Conservation (phyloP, 2,329 filamentous ascomycete genomes). For the Alternaria arbusti region DNA sequence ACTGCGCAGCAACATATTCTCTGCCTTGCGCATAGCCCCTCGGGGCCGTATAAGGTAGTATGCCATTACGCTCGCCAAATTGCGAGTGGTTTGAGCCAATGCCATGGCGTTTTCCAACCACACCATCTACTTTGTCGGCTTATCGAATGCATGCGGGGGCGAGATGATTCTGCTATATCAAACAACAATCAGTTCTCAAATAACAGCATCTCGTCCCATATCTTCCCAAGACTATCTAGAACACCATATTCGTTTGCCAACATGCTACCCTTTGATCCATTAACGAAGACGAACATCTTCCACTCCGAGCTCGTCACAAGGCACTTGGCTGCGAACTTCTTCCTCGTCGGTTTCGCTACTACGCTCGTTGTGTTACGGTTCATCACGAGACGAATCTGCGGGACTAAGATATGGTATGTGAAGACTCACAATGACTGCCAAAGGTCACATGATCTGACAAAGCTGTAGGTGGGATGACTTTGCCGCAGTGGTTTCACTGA, state of each 20-base stretch:
- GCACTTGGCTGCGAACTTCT: background rate
- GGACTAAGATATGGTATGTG: background rate
- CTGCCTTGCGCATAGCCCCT: background rate
- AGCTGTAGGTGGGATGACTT: background rate
- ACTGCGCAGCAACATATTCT: background rate
- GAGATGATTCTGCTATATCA: background rate
- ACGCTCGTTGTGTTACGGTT: background rate
- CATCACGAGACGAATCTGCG: background rate
- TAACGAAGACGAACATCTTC: background rate
- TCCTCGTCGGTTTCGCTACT: background rate
- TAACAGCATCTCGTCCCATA: background rate
- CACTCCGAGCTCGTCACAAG: background rate
- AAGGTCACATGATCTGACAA: background rate
- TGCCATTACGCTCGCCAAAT: background rate
- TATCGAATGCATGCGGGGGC: background rate
- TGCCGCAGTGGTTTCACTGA: background rate
- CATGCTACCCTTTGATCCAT: background rate
- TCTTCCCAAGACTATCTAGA: background rate
- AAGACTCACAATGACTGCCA: background rate
- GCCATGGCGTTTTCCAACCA: background rate
- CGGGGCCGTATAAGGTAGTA: background rate
- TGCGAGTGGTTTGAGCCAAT: background rate
- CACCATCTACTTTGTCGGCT: background rate
- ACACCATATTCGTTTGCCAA: background rate
- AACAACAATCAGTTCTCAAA: background rate